Base-by-base conservation (phyloP, 169 alveolate genomes). In the Plasmodium fragile region DNA sequence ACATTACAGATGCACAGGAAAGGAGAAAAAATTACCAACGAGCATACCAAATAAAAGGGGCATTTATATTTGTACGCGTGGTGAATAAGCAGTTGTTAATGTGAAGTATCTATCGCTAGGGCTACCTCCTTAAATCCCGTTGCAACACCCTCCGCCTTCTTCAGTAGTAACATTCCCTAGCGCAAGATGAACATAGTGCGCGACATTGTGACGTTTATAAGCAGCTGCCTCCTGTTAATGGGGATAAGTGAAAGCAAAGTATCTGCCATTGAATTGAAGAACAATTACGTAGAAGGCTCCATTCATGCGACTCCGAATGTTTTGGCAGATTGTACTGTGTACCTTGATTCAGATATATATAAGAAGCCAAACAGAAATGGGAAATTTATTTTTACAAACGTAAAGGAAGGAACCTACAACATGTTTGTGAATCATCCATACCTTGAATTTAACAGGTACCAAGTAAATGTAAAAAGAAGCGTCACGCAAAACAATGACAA, bases 401-500 rank as follows among this genome's bases (percentile, higher is more conserved):
- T 91, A 30, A 91, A 91, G 34, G 94, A 91, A 91, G 94, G 94
- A 39, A 52, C 53, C 39, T 91, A 91, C 53, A 70, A 39, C 25
- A 49, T 91, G 79, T 91, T 41, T 45, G 92, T 91, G 69, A 91
- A 80, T 80, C 94, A 91, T 41, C 94, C 94, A 41, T 91, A 91
- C 75, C 1, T 80, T 49, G 94, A 91, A 80, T 91, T 91, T 71
- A 91, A 25, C 25, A 91, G 18, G 55, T 91, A 43, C 82, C 83
- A 91, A 52, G 94, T 91, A 11, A 89, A 91, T 80, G 94, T 91
- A 10, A 91, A 91, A 49, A 80, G 70, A 69, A 59, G 65, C 22
- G 41, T 91, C 39, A 91, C 94, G 52, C 22, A 69, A 75, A 80
- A 91, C 70, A 91, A 91, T 80, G 69, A 81, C 55, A 91, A 80